Base-by-base conservation (phyloP, 1,284 basidiomycete genomes). In the Sanghuangporus baumii region DNA sequence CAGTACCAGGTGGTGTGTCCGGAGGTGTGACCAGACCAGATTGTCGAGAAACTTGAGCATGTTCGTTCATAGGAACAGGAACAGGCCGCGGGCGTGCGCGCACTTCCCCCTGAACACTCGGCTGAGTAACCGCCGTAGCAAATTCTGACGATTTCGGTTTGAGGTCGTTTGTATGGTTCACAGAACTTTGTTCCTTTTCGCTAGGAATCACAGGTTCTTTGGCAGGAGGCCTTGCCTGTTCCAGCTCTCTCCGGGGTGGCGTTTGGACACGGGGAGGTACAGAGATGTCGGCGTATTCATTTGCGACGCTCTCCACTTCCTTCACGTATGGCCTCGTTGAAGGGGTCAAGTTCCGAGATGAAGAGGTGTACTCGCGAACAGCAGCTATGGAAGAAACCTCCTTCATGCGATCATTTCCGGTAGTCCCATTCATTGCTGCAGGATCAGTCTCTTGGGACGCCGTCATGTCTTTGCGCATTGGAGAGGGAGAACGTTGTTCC, bases 1-100 rank as follows among this genome's bases (percentile, higher is more conserved):
- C 57, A 18, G 48, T n/a, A 12, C 61, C 57, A 18, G 62, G 62
- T 18, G 62, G 62, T 3, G 62, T 64, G 7, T 18, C 48, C 37
- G 62, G 62, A n/a, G 62, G 62, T 36, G 62, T 64, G 7, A 46
- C 62, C 23, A 64, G 37, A 11, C 59, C 58, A 18, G 58, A 57
- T 23, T 57, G 23, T 7, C 36, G 34, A 26, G 60, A 47, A 20
- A 43, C 14, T n/a, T 54, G 52, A 37, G 23, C 31, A 31, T 37
- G 60, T 4, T 55, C 23, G 11, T 20, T 34, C 23, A 37, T 46
- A 18, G 36, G 34, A 18, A 12, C 36, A 26, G 48, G 34, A 20
- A 18, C 36, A 37, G 38, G 57, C 11, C 36, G 46, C 11, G 38
- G 7, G 36, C 48, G 31, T 3, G 20, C 48, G 14, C n/a, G 12